Percentiles rank a stretch among this genome's conserved stretches.
phyloP scores from a whole-genome alignment of 768 basidiomycete genomes.

The Pleurotus giganteus region DNA sequence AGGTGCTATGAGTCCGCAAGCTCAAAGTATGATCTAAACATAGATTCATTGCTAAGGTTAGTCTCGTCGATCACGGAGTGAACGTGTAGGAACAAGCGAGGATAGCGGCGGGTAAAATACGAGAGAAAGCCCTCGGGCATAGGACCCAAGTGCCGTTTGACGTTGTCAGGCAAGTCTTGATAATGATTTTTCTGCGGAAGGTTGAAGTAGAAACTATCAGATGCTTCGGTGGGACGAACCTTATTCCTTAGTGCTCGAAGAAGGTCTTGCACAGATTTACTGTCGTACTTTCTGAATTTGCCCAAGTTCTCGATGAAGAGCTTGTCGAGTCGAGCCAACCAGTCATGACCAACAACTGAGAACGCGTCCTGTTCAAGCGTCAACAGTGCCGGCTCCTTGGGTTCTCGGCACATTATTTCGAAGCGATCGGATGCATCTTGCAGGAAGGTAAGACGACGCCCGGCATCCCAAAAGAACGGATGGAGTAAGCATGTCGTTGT shows the following conservation, averaged over 20 bases:
- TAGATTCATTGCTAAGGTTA: constrained; percentile 75
- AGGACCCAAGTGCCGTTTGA: constrained; percentile 83
- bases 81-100: constrained; percentile 88
- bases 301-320: constrained; percentile 92
- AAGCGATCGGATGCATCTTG: constrained; percentile 98
- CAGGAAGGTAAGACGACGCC: constrained; percentile 84
- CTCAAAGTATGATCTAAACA: constrained; percentile 91
- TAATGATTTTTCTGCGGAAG: constrained; percentile 89
- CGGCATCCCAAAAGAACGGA: constrained; percentile 96
- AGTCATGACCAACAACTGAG: constrained; percentile 84
- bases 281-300: constrained; percentile 97
- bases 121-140: constrained; percentile 91
- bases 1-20: constrained; percentile 41
- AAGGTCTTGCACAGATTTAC: constrained; percentile 85
- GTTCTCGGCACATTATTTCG: constrained; percentile 96
- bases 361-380: constrained; percentile 69
- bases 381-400: constrained; percentile 73
- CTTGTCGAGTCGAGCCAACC: constrained; percentile 84
- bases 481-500: constrained; percentile 86
- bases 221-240: constrained; percentile 43
- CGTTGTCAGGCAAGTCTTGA: constrained; percentile 92
- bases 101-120: constrained; percentile 95
- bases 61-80: constrained; percentile 77
- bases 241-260: constrained; percentile 94
- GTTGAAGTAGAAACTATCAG: not conserved